A percentile compares a stretch with the other conserved stretches of the same genome.
Evolutionary conservation across 2,329 filamentous ascomycete genomes (phyloP).

Genomic region (Penicillium concentricum): DNA sequence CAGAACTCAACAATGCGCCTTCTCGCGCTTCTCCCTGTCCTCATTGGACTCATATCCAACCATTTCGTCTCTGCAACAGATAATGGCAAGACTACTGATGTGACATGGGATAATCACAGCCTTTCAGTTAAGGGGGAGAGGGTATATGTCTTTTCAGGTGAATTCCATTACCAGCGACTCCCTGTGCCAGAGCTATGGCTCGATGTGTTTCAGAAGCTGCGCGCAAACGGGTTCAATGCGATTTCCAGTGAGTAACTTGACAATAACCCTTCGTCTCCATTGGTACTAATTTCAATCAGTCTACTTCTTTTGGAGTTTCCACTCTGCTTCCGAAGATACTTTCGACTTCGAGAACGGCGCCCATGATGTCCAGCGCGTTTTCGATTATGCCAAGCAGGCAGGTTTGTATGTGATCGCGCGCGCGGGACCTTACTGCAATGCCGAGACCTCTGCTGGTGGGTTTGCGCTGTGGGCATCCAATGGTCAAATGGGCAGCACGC

Average conservation of each 20-base stretch:
- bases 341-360: constrained; percentile 54
- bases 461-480: constrained; percentile 49
- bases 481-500: constrained; percentile 45
- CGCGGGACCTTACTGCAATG: constrained; percentile 54
- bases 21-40: constrained; percentile 15
- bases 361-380: constrained; percentile 52
- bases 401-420: constrained; percentile 54
- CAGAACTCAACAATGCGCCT: constrained; percentile 18
- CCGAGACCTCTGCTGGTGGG: constrained; percentile 52
- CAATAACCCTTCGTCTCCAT: neutral
- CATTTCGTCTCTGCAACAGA: constrained; percentile 29
- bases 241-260: constrained; percentile 38
- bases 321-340: constrained; percentile 26
- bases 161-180: constrained; percentile 56
- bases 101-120: constrained; percentile 55
- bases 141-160: constrained; percentile 50
- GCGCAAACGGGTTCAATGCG: constrained; percentile 54
- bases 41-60: constrained; percentile 11
- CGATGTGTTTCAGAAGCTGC: constrained; percentile 56
- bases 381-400: constrained; percentile 53
- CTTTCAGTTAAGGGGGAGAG: constrained; percentile 51
- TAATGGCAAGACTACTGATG: constrained; percentile 45
- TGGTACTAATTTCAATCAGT: constrained; percentile 11
- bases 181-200: constrained; percentile 56
- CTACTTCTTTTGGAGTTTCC: constrained; percentile 35